Percentiles rank a stretch among this genome's conserved stretches.
These are phyloP conservation scores for Hyaloscypha finlandica DNA, from an alignment of 495 filamentous ascomycete species.

Conservation along the genomic window DNA sequence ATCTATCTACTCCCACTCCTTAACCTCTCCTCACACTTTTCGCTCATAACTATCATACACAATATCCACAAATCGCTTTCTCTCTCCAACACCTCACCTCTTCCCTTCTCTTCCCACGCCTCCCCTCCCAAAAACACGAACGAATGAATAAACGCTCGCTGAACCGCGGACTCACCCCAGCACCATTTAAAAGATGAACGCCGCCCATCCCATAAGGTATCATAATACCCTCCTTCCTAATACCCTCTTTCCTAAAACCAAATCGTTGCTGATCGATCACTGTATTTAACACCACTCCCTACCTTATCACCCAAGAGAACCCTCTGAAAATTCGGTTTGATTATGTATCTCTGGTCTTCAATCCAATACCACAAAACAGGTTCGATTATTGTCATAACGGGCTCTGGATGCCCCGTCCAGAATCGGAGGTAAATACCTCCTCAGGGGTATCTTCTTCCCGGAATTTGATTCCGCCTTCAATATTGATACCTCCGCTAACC, in stretches of 20 bases:
- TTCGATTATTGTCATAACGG: conserved; percentile 18
- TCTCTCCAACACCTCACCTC: too few relatives aligned
- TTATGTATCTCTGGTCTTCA: neutral
- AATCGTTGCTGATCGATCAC: neutral
- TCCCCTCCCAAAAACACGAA: neutral
- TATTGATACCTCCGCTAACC: conserved; percentile 72
- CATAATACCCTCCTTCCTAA: neutral
- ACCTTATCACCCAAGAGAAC: neutral
- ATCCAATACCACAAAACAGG: neutral
- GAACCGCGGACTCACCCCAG: neutral
- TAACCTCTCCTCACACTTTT: too few relatives aligned
- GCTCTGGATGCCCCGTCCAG: conserved; percentile 9
- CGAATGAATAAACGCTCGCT: neutral
- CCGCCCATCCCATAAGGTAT: neutral
- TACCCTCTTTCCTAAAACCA: neutral
- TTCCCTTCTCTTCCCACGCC: neutral
- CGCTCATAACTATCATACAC: neutral
- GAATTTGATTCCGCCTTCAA: conserved; percentile 69
- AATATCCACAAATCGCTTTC: neutral
- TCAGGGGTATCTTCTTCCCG: conserved; percentile 64
- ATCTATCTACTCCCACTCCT: neutral
- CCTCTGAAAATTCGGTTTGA: neutral
- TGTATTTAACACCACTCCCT: neutral
- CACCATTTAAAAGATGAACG: neutral
- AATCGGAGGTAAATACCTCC: conserved; percentile 38